phyloP scores from a whole-genome alignment of 148 eudicot species.

The Tetragonia tetragonoides region DNA sequence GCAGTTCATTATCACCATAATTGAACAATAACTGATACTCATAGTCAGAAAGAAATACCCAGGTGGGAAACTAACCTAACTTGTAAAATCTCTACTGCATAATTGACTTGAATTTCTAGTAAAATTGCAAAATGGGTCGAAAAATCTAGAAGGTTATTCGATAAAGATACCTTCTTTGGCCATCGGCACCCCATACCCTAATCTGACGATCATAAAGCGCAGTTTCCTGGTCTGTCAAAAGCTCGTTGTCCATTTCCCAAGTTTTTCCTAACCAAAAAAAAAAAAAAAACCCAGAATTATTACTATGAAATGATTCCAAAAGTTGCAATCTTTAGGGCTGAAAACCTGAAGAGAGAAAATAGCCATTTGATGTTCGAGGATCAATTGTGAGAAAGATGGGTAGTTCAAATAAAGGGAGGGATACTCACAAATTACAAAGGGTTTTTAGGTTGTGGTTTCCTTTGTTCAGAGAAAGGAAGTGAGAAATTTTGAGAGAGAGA shows the following conservation, averaged over 20 bases:
- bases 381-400: not conserved
- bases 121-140: not conserved
- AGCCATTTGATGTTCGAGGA: not conserved
- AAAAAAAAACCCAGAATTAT: not conserved
- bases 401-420: not conserved
- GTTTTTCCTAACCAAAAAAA: not conserved
- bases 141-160: not conserved
- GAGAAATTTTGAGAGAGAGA: not conserved
- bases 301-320: not conserved
- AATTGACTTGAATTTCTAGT: not conserved
- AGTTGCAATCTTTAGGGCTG: not conserved
- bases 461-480: not conserved
- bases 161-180: constrained; percentile 69
- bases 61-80: too few species aligned
- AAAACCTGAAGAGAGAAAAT: not conserved
- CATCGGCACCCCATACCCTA: constrained; percentile 99
- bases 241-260: constrained; percentile 54
- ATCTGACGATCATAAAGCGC: constrained; percentile 98
- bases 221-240: constrained; percentile 94
- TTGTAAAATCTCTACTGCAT: not conserved
- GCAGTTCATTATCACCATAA: not conserved
- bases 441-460: not conserved
- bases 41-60: too few species aligned
- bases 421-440: not conserved
- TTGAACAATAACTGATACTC: not conserved